A percentile compares a stretch with the other conserved stretches of the same genome.
Evolutionary conservation across 208 protist species (phyloP).

Genomic region (Blastocrithidia nonstop): DNA sequence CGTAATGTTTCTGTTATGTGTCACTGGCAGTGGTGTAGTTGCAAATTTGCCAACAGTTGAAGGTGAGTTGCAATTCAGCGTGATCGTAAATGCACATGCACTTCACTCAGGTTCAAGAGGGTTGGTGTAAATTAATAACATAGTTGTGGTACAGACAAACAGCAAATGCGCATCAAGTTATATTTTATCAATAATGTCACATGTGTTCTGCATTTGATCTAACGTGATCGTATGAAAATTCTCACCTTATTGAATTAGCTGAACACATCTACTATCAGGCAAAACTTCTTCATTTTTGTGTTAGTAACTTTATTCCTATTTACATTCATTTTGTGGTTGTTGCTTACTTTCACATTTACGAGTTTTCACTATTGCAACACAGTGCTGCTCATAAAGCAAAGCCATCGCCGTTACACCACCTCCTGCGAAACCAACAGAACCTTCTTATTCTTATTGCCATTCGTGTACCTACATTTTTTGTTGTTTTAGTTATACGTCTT

Average conservation of each 20-base stretch:
- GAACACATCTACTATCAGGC: too few relatives aligned
- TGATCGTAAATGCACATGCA: neutral
- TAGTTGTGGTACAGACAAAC: constrained; percentile 14
- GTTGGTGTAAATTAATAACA: constrained; percentile 22
- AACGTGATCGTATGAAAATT: too few relatives aligned
- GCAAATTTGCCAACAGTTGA: neutral
- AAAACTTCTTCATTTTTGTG: too few relatives aligned
- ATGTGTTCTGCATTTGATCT: too few relatives aligned
- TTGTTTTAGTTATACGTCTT: too few relatives aligned
- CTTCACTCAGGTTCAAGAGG: constrained; percentile 13
- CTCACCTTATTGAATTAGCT: too few relatives aligned
- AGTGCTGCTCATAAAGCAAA: constrained; percentile 35
- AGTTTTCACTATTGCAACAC: constrained; percentile 40
- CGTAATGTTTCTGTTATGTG: neutral
- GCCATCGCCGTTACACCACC: constrained; percentile 42
- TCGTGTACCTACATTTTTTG: too few relatives aligned
- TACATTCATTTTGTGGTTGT: constrained; percentile 20
- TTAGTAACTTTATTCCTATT: too few relatives aligned
- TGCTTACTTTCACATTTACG: constrained; percentile 42
- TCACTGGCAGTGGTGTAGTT: neutral
- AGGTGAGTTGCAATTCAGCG: neutral
- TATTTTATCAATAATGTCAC: constrained; percentile 11
- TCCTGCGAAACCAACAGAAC: constrained; percentile 11
- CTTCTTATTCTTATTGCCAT: too few relatives aligned
- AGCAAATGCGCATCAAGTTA: constrained; percentile 17